Percentiles rank a stretch among this genome's conserved stretches.
phyloP scores from a whole-genome alignment of 768 basidiomycete genomes.

The Suillus luteus region DNA sequence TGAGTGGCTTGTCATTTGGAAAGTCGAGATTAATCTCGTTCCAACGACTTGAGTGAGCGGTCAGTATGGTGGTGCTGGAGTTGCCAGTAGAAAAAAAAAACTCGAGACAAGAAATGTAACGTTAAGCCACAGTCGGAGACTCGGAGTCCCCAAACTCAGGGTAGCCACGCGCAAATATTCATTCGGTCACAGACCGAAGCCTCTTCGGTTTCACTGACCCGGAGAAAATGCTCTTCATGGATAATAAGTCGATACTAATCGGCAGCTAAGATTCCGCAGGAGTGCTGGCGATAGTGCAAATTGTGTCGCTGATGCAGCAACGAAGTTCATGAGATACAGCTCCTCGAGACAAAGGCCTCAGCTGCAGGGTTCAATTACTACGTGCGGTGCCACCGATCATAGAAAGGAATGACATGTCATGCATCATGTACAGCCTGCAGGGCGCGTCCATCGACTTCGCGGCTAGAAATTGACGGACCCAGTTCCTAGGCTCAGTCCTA shows the following conservation, averaged over 20 bases:
- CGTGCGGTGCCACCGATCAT: too few species aligned
- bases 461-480: too few species aligned
- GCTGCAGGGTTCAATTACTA: too few species aligned
- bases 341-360: too few species aligned
- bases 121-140: not conserved
- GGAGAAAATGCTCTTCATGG: not conserved
- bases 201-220: conserved; percentile 3
- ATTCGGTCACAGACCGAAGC: not conserved
- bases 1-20: conserved; percentile 1
- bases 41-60: conserved; percentile 1
- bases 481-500: too few species aligned
- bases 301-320: too few species aligned
- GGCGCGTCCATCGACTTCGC: too few species aligned
- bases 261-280: not conserved
- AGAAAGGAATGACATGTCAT: too few species aligned
- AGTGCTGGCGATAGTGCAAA: not conserved
- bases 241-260: not conserved
- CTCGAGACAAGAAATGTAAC: not conserved
- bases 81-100: not conserved
- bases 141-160: not conserved
- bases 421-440: too few species aligned
- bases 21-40: conserved; percentile 1
- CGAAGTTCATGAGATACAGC: too few species aligned
- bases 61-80: not conserved
- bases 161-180: not conserved